Base-by-base conservation (phyloP, 371 early-diverging fungal genomes). In the Nematocida sp. region DNA sequence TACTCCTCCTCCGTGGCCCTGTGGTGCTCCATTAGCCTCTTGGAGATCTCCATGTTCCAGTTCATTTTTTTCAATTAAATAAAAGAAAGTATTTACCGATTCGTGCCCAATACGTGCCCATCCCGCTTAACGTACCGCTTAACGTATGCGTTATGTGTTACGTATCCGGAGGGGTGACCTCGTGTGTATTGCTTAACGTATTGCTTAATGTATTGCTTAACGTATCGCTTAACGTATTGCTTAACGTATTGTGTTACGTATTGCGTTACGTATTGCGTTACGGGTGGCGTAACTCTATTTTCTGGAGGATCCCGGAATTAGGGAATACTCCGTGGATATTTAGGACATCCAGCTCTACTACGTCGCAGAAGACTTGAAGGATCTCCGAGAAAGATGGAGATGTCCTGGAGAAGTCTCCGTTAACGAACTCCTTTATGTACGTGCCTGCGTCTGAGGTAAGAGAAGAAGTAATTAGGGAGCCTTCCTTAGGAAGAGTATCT, bases 351-450 rank as follows among this genome's bases (percentile, higher is more conserved):
- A 96, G 81, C 57, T 89, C 90, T 49, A 92, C 79, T 13, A 93
- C 86, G 79, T 89, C 90, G 4, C 91, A 92, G 20, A 84, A 77
- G 32, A 55, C 51, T 1, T 65, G 86, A 36, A 89, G 80, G 47
- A 93, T 79, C 11, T 85, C 84, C 9, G 87, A 86, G 33, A 94
- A 77, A 59, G 88, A 90, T 28, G 96, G 97, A 16, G 66, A 68
- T 2, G 95, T 94, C 40, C 95, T 85, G 1, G 94, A 94, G 11
- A 90, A 82, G 83, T 97, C 96, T 13, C 94, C 92, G 77, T 93
- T 93, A 1, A 94, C 89, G 87, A 94, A 96, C 84, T 97, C 97
- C 80, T 97, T 97, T 66, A 97, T 92, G 77, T 97, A 97, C 0
- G 94, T 90, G 9, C 97, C 97, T 1, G 96, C 94, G 23, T 64